Percentiles rank a stretch among this genome's conserved stretches.
Evolutionary conservation across 805 yeast species (phyloP).

Genomic region (Zygotorulaspora florentina): DNA sequence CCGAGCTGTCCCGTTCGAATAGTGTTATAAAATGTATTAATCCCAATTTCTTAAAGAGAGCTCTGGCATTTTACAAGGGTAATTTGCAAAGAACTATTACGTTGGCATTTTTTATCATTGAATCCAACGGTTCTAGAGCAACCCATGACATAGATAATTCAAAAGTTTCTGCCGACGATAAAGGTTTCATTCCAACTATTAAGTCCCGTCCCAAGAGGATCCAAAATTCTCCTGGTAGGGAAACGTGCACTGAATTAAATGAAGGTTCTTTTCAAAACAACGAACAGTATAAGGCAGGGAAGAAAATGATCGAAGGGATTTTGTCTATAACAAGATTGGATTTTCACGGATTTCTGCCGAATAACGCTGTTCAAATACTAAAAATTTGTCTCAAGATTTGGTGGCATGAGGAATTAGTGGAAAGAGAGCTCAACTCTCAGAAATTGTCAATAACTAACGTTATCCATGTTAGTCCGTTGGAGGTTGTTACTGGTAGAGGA

Average conservation of each 20-base stretch:
- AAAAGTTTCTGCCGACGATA: neutral
- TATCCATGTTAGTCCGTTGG: conserved; percentile 41
- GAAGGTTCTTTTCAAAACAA: conserved; percentile 9
- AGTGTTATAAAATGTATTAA: conserved; percentile 35
- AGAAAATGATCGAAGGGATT: conserved; percentile 16
- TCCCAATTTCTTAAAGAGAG: conserved; percentile 38
- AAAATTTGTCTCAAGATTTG: conserved; percentile 42
- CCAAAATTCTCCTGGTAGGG: neutral
- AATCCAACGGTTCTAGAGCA: conserved; percentile 27
- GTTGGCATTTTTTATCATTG: conserved; percentile 35
- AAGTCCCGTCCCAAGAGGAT: neutral
- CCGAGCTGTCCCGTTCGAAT: conserved; percentile 35
- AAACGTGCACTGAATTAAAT: neutral
- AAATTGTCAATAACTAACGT: conserved; percentile 34
- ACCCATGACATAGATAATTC: conserved; percentile 24
- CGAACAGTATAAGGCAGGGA: conserved; percentile 13
- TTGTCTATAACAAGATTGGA: conserved; percentile 39
- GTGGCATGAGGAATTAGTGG: conserved; percentile 57
- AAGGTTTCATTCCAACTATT: neutral
- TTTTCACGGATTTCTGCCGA: conserved; percentile 51
- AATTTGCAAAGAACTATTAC: conserved; percentile 38
- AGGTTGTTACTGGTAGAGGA: conserved; percentile 65
- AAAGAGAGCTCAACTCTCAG: conserved; percentile 42
- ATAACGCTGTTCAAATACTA: conserved; percentile 43
- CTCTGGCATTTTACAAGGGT: conserved; percentile 44